Base-by-base conservation (phyloP, 2,329 filamentous ascomycete species). In the Polytolypa hystricis region DNA sequence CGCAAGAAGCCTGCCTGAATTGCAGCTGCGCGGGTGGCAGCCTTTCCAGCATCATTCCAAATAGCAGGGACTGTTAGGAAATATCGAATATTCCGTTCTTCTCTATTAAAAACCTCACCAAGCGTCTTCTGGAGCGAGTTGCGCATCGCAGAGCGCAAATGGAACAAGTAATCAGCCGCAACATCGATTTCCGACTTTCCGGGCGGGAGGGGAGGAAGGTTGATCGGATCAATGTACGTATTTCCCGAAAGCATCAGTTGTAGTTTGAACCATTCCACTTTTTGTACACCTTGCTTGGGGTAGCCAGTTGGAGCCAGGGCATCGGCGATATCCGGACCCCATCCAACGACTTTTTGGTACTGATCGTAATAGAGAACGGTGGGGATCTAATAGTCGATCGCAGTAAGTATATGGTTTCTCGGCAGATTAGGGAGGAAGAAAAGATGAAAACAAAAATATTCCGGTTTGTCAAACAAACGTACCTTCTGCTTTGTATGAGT, bases 321-420 rank as follows among this genome's bases (percentile, higher is more conserved):
- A 64, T 96, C 89, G 42, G 91, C 85, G 52, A 96, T 96, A 69
- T 98, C 91, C 39, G 89, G 87, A 44, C 91, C 91, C 91, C 91
- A 98, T 51, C 91, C 91, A n/a, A 96, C 91, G 33, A 98, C 91
- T 63, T 96, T 95, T 57, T 98, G 91, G 62, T 95, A 94, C 64
- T 96, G 89, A 58, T 98, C 91, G 58, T 98, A 98, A 69, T 98
- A 98, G 42, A 98, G 75, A n/a, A 98, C 91, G 10, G 91, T 96
- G 11, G 91, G 91, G 51, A 98, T 96, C 91, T 93, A 54, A 14
- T 28, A n/a, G 4, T 30, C 6, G 20, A 20, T 15, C 33, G 17
- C n/a, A 11, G 9, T 27, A 9, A 26, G 23, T 12, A 26, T 10
- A 10, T 12, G 23, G 23, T 12, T 12, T 5, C 12, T 26, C 12